Base-by-base conservation (phyloP, 2,329 filamentous ascomycete genomes). In the Trichoderma aggressivum region DNA sequence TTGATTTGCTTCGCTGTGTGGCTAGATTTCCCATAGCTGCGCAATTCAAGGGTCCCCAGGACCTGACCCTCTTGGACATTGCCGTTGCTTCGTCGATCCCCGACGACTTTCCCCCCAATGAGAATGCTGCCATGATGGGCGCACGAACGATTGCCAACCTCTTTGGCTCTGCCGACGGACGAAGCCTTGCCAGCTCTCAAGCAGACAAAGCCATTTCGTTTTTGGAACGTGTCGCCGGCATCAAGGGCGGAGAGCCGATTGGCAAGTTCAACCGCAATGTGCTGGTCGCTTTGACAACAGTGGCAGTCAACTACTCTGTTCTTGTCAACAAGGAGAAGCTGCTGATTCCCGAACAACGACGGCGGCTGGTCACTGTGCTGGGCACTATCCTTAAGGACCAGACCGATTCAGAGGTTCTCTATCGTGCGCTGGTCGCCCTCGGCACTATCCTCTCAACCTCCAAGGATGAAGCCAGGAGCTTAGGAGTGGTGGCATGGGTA, bases 91-190 rank as follows among this genome's bases (percentile, higher is more conserved):
- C 47, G 72, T 85, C 73, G 74, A 80, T 74, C 72, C 81, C 79
- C 1, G 56, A 88, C 81, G 86, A 89, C 5, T 82, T 86, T 0
- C 85, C 88, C 2, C 84, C 91, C 0, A 90, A 89, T 47, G 86
- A 91, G 67, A 98, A 98, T 80, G 94, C 94, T 74, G 88, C 89
- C 12, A 97, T 98, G 91, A 92, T 99, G 85, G 90, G 91, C 0
- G 85, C 94, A 14, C 92, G 96, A 5, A 88, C 91, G 16, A 86
- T 98, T 62, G 91, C 90, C 34, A 99, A 99, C 76, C 84, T 98
- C 8, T 97, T 98, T 78, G 87, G 89, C 72, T 93, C 92, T 0
- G 83, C 88, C 0, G 86, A 91, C 70, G 96, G 96, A 18, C 89
- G 92, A 26, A 83, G 84, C 59, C 82, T 93, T 4, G 88, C 90